Base-by-base conservation (phyloP, 768 basidiomycete species). In the Pholiota microspora region DNA sequence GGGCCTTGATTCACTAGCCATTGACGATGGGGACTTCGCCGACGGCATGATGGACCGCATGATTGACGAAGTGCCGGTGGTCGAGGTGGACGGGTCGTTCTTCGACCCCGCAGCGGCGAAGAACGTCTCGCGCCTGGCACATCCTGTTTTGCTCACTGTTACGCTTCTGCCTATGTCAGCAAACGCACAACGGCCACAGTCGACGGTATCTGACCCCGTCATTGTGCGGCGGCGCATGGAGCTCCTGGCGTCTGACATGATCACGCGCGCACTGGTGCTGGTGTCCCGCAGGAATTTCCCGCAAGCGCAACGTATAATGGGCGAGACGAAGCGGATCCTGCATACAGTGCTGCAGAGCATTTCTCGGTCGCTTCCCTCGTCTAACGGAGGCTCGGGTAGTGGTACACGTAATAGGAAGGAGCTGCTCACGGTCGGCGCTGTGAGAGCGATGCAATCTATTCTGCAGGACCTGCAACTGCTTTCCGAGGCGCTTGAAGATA, bases 141-240 rank as follows among this genome's bases (percentile, higher is more conserved):
- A 94, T 69, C 97, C 97, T 0, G 88, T 95, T 34, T 77, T 99
- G n/a, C 83, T 99, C 56, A 97, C 94, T 0, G 84, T 98, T 62
- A 98, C 95, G 0, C 79, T 98, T 46, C 74, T 94, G 9, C 95
- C 94, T 0, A 72, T 75, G 58, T 72, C 71, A 47, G 60, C 67
- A 15, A 71, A 61, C 51, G 49, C 66, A 15, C 64, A 67, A 10
- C 73, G 77, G 45, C 75, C 81, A 27, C 76, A 77, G 1, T 73
- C 79, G 31, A 68, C 74, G 4, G 73, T 73, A 3, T 91, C 91
- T 0, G 92, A 96, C 65, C 88, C 94, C 0, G 84, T 89, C 49
- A 94, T 99, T 62, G 90, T 96, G 24, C 85, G 97, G 24, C 80
- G 97, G 34, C 77, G 96, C 21, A 97, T 98, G 94, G 97, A 99